A percentile compares a stretch with the other conserved stretches of the same genome.
Conservation (phyloP, 78 protist species). For the Thecamonas trahens region DNA sequence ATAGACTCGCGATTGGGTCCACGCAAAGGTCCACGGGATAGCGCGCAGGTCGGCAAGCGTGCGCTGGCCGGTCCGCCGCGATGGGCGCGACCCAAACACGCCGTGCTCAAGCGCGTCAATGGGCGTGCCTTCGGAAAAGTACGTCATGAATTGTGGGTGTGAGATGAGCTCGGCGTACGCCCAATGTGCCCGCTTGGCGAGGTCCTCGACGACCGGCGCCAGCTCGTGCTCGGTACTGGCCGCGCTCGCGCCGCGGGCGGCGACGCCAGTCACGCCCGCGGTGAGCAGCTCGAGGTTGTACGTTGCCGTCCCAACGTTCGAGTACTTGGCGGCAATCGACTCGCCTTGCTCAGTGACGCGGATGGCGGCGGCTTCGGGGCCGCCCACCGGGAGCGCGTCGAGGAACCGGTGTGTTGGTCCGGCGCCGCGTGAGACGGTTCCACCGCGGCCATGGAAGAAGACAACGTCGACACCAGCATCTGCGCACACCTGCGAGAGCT, state of each 20-base stretch:
- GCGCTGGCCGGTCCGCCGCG: constrained; percentile 24
- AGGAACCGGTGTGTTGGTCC: constrained; percentile 52
- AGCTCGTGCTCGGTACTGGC: no score
- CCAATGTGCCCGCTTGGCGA: no score
- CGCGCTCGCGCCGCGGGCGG: no score
- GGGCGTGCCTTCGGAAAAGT: constrained; percentile 61
- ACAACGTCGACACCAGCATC: constrained; percentile 13
- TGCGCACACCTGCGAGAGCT: constrained; percentile 11
- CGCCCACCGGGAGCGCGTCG: constrained; percentile 64
- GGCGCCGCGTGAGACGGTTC: constrained; percentile 59
- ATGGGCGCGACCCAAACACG: constrained; percentile 57
- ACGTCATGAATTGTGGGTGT: constrained; percentile 39
- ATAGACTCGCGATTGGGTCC: constrained; percentile 57
- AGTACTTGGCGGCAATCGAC: constrained; percentile 45
- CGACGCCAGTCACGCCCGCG: no score
- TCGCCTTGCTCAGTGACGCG: constrained; percentile 76
- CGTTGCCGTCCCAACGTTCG: constrained; percentile 12
- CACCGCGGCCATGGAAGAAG: constrained; percentile 77
- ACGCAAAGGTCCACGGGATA: constrained; percentile 67
- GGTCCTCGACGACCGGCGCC: no score
- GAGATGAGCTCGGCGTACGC: no score
- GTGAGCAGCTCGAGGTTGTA: constrained; percentile 49
- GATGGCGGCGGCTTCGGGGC: constrained; percentile 18
- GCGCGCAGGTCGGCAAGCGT: constrained; percentile 71
- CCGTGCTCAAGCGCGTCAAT: constrained; percentile 29